Evolutionary conservation across 1,284 basidiomycete species (phyloP).

Genomic region (Ustilago xerochloae): DNA sequence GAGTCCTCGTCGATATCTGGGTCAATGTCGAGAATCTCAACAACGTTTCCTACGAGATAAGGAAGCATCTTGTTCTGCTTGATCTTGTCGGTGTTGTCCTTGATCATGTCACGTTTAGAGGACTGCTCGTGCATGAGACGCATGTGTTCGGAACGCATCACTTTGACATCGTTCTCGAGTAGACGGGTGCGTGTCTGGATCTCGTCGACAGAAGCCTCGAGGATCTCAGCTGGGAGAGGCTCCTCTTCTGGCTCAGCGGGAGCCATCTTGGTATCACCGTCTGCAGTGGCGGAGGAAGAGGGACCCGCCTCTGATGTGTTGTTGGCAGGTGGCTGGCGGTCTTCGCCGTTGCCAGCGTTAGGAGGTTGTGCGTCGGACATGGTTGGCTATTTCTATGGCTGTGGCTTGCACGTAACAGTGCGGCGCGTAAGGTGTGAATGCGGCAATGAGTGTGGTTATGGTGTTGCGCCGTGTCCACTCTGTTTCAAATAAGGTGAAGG

Average conservation of each 20-base stretch:
- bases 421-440: no score
- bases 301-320: conserved; percentile 23
- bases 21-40: conserved; percentile 86
- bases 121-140: conserved; percentile 92
- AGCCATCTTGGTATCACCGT: conserved; percentile 51
- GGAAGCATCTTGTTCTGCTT: conserved; percentile 99
- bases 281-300: conserved; percentile 30
- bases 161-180: conserved; percentile 67
- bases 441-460: no score
- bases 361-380: conserved; percentile 50
- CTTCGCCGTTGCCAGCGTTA: conserved; percentile 14
- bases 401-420: not conserved
- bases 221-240: conserved; percentile 59
- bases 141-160: conserved; percentile 77
- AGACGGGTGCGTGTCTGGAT: conserved; percentile 65
- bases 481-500: no score
- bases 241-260: conserved; percentile 45
- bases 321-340: conserved; percentile 14
- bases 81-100: conserved; percentile 97
- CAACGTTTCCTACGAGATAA: conserved; percentile 95
- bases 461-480: no score
- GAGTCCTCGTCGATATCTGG: conserved; percentile 88
- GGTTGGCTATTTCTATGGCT: not conserved
- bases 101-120: conserved; percentile 97
- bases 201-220: conserved; percentile 61